A percentile compares a stretch with the other conserved stretches of the same genome.
phyloP scores from a whole-genome alignment of 2,329 filamentous ascomycete species.

The Fusarium sulawesiense region DNA sequence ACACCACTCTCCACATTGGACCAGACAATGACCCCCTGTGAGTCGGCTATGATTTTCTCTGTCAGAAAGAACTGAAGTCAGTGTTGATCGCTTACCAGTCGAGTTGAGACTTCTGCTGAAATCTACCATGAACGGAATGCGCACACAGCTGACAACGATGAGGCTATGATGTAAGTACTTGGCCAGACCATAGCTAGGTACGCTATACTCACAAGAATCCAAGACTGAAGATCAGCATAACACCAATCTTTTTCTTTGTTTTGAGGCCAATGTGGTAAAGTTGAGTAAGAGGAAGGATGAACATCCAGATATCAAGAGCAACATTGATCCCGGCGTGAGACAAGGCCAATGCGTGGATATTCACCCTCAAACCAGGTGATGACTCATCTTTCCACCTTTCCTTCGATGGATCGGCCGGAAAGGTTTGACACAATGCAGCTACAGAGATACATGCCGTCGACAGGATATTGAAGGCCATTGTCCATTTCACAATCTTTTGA shows the following conservation, averaged over 20 bases:
- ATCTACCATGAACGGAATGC: not conserved
- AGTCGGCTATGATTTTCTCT: not conserved
- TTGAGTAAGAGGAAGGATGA: not conserved
- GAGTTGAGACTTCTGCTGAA: not conserved
- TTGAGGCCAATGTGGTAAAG: not conserved
- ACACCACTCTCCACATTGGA: conserved; percentile 5
- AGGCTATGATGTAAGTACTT: not conserved
- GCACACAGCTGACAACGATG: not conserved
- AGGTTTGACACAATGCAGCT: not conserved
- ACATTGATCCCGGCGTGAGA: not conserved
- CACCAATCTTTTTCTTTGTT: not conserved
- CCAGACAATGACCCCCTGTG: conserved; percentile 7
- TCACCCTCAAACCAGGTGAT: not conserved
- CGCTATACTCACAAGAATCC: not conserved
- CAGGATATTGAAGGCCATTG: not conserved
- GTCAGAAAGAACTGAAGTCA: not conserved
- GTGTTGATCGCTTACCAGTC: not conserved
- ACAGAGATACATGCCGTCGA: not conserved
- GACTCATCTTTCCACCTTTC: not conserved
- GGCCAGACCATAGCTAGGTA: accelerated
- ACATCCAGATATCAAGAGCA: conserved; percentile 14
- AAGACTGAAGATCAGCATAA: conserved; percentile 4
- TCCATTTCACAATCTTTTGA: not conserved
- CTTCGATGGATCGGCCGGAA: not conserved
- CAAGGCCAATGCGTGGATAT: not conserved